A percentile compares a stretch with the other conserved stretches of the same genome.
These are phyloP conservation scores for Rubroboletus satanas DNA, from an alignment of 768 basidiomycete genomes.

Conservation along the genomic window DNA sequence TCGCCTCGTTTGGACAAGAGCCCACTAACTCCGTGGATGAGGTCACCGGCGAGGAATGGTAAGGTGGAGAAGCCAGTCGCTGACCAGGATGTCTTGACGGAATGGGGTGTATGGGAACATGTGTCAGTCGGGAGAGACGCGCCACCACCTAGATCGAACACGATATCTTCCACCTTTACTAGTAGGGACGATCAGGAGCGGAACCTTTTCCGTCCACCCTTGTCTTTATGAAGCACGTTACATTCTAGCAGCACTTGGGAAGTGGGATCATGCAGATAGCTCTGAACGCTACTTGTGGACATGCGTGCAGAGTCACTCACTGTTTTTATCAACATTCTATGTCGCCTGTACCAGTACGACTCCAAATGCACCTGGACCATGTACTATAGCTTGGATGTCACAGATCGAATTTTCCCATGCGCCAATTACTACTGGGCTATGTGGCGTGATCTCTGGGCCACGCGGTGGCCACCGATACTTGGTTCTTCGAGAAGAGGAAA, in stretches of 20 bases:
- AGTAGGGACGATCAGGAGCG: background rate
- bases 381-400: too few species aligned
- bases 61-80: background rate
- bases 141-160: background rate
- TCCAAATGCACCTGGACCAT: background rate
- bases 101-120: conserved; percentile 22
- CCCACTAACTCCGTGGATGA: conserved; percentile 1
- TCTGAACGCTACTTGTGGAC: background rate
- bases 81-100: conserved; percentile 18
- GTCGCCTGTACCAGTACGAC: background rate
- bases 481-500: too few species aligned
- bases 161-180: background rate
- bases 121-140: background rate
- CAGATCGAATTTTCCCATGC: too few species aligned
- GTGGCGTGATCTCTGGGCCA: too few species aligned
- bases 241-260: background rate
- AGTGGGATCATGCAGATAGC: background rate
- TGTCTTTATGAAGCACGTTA: background rate
- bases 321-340: too few species aligned
- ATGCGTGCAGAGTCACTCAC: background rate
- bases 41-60: background rate
- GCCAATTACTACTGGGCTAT: too few species aligned
- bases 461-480: too few species aligned
- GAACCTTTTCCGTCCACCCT: background rate
- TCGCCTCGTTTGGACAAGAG: conserved; percentile 4